Evolutionary conservation across 345 rosid species (phyloP).

Genomic region (Tarenaya hassleriana): DNA sequence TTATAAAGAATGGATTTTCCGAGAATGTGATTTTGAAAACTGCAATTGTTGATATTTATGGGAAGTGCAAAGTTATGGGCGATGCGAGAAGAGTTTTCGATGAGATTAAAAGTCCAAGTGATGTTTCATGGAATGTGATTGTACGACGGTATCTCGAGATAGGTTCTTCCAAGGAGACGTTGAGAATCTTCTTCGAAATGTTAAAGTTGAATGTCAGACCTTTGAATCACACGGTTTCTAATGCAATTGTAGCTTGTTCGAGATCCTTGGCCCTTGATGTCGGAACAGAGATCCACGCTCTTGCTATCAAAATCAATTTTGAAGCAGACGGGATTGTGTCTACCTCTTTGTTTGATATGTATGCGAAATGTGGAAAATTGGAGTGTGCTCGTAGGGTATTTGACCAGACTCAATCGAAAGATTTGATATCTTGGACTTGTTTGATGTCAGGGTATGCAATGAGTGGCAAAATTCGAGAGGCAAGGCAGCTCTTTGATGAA

Average conservation of each 20-base stretch:
- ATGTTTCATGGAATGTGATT: conserved; percentile 86
- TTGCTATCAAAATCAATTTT: conserved; percentile 37
- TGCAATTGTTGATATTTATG: conserved; percentile 76
- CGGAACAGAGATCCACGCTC: conserved; percentile 72
- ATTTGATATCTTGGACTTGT: conserved; percentile 65
- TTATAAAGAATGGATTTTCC: conserved; percentile 45
- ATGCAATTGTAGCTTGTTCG: conserved; percentile 71
- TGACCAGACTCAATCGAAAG: conserved; percentile 45
- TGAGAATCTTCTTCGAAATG: conserved; percentile 58
- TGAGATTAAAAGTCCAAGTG: conserved; percentile 56
- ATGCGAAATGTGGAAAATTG: conserved; percentile 52
- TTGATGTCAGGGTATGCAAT: conserved; percentile 61
- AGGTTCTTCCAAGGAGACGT: conserved; percentile 51
- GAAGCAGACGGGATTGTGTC: conserved; percentile 50
- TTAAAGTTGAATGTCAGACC: conserved; percentile 40
- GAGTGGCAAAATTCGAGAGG: conserved; percentile 52
- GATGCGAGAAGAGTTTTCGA: conserved; percentile 69
- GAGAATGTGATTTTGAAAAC: conserved; percentile 63
- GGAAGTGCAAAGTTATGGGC: conserved; percentile 56
- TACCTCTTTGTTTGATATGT: conserved; percentile 60
- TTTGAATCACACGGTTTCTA: conserved; percentile 59
- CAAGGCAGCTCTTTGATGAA: conserved; percentile 60
- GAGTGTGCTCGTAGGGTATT: conserved; percentile 57
- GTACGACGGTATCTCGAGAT: conserved; percentile 69
- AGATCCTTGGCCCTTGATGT: conserved; percentile 36